Evolutionary conservation across 1,139 yeast species (phyloP), one percentile per base, ranked within the genome.

Genomic region (Taiozyma sp.): DNA sequence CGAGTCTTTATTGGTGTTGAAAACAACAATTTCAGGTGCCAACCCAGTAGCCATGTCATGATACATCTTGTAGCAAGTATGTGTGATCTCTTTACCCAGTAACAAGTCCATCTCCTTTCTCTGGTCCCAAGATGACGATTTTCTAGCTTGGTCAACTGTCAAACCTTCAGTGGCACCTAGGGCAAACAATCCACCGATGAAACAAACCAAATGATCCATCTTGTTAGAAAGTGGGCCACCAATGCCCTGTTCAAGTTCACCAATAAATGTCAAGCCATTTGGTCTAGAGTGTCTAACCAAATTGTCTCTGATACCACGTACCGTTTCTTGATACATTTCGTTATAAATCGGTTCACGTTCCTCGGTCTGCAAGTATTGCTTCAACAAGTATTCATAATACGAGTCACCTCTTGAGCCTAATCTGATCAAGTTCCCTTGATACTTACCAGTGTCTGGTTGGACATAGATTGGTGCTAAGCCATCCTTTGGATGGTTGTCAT

Each of bases 201-300:
- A 91, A 68, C 98, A 92, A 24, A 90, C 97, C 57, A 90, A 74
- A 69, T 92, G 97, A 65, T 92, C 98, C 97, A 92, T 90, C 66
- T 90, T 91, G 22, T 83, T 72, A n/a, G 86, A 80, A 8, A 85
- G 68, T 2, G 73, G 70, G 0, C 84, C 84, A 14, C 67, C 70
- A 22, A 89, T 64, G 9, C 97, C 97, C 36, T 69, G 61, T 28
- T 86, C 89, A 49, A 82, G 76, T 67, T 92, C 98, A 13, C 96
- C 97, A 54, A 92, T 76, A 64, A 75, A 92, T 0, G 86, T 78
- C 43, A 87, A 72, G 3, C 78, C 79, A 57, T 71, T 79, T 8
- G 96, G 96, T 42, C 68, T 65, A 1, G 96, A 83, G 51, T 79
- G 71, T 27, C 75, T 71, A 13, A 87, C 72, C 64, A 92, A 67